phyloP scores from a whole-genome alignment of 768 basidiomycete species.

The Russula sp. region DNA sequence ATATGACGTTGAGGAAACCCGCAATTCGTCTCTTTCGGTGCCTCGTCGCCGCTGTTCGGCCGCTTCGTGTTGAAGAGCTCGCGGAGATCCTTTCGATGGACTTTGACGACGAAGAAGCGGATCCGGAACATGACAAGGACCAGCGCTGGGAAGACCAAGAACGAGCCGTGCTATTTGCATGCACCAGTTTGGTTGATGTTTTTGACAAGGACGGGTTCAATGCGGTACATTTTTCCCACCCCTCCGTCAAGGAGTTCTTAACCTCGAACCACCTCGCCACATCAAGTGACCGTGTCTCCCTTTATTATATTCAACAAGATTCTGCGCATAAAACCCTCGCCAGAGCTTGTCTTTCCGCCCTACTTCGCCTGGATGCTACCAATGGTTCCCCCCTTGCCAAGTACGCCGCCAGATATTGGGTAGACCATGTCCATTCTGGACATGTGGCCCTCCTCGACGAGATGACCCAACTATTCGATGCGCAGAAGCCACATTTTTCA shows the following conservation, averaged over 20 bases:
- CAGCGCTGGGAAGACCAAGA: not conserved
- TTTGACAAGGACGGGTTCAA: not conserved
- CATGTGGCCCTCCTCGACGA: no score
- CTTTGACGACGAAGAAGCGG: not conserved
- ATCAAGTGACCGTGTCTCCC: not conserved
- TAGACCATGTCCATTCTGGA: not conserved
- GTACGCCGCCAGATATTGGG: conserved; percentile 1
- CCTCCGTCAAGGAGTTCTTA: not conserved
- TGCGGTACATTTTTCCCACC: not conserved
- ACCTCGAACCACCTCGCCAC: not conserved
- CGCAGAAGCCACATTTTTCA: not conserved
- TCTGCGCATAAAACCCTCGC: not conserved
- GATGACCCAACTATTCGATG: not conserved
- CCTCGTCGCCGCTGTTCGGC: not conserved
- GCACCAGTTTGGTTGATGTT: not conserved
- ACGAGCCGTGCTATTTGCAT: not conserved
- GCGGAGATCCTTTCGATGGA: conserved; percentile 8
- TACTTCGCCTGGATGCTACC: not conserved
- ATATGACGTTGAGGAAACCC: not conserved
- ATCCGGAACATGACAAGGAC: not conserved
- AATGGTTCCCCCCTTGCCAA: not conserved
- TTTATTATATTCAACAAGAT: not conserved
- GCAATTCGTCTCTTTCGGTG: conserved; percentile 5
- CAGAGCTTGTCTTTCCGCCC: not conserved
- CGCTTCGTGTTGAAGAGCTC: conserved; percentile 9